Conservation (phyloP, 2,329 filamentous ascomycete species). For the Dryadomyces quercivorus region DNA sequence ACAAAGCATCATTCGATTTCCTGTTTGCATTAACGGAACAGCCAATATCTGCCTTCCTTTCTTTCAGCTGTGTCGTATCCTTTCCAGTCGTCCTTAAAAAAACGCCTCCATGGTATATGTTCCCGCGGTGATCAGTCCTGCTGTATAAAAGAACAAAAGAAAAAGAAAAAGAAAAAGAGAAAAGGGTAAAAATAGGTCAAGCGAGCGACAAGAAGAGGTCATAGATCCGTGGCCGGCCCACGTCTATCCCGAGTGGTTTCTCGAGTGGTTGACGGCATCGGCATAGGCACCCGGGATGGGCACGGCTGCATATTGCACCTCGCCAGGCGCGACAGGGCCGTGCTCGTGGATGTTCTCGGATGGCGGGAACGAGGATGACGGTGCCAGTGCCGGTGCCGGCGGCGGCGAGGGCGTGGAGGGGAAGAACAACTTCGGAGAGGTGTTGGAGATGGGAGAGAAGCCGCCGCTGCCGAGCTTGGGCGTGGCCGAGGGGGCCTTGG, state of each 20-base stretch:
- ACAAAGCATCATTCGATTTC: not conserved
- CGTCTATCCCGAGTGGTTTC: slow-evolving; percentile 16
- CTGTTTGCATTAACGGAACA: slow-evolving; percentile 1
- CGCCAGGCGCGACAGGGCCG: slow-evolving; percentile 59
- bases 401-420: slow-evolving; percentile 17
- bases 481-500: slow-evolving; percentile 64
- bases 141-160: slow-evolving; percentile 6
- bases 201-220: slow-evolving; percentile 12
- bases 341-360: slow-evolving; percentile 46
- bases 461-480: slow-evolving; percentile 53
- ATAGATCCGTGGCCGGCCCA: not conserved
- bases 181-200: not conserved
- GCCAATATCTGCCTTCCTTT: not conserved
- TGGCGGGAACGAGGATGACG: slow-evolving; percentile 13
- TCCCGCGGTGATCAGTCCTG: slow-evolving; percentile 4
- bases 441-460: slow-evolving; percentile 33
- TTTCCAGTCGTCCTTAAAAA: not conserved
- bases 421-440: not conserved
- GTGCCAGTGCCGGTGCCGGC: slow-evolving; percentile 15
- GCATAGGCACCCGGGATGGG: slow-evolving; percentile 81
- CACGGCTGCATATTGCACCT: slow-evolving; percentile 74
- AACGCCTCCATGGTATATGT: slow-evolving; percentile 4
- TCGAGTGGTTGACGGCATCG: slow-evolving; percentile 36
- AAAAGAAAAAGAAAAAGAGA: slow-evolving; percentile 3
- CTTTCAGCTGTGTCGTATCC: not conserved